These are phyloP conservation scores for Exserohilum rostratum DNA, from an alignment of 2,329 filamentous ascomycete genomes.

Conservation along the genomic window DNA sequence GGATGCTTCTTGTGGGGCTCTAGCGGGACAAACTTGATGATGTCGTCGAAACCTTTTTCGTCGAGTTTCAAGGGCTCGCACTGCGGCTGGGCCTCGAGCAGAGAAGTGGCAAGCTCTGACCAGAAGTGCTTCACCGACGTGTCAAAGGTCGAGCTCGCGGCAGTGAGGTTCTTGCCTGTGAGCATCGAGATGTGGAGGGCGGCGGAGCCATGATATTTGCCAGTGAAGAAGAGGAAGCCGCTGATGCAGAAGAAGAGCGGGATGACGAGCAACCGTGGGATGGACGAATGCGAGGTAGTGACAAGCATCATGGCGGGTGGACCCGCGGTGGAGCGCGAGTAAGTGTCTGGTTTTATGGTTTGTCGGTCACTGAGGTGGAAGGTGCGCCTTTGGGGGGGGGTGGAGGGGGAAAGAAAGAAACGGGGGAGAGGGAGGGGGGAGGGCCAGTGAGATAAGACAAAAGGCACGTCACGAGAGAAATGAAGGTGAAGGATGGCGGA, in stretches of 20 bases:
- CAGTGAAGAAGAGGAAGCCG: conserved; percentile 20
- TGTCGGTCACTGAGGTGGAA: no score
- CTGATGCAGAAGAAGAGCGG: conserved; percentile 17
- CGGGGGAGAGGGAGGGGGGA: background rate
- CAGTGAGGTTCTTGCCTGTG: conserved; percentile 18
- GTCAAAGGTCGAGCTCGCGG: conserved; percentile 20
- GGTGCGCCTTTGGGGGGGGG: no score
- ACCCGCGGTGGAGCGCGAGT: conserved; percentile 2
- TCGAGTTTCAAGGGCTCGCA: conserved; percentile 20
- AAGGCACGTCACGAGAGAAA: background rate
- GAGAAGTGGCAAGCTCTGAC: conserved; percentile 20
- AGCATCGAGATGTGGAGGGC: background rate
- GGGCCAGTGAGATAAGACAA: background rate
- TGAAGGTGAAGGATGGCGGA: background rate
- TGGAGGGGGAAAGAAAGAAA: background rate
- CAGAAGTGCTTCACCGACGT: conserved; percentile 19
- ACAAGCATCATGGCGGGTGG: conserved; percentile 18
- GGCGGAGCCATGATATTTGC: conserved; percentile 5
- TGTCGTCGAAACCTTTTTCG: background rate
- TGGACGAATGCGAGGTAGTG: conserved; percentile 13
- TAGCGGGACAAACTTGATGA: conserved; percentile 20
- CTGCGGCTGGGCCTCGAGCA: conserved; percentile 22
- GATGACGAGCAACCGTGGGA: conserved; percentile 19
- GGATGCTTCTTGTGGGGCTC: conserved; percentile 13
- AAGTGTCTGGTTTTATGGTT: background rate